Base-by-base conservation (phyloP, 371 early-diverging fungal genomes). In the Blakeslea trispora region DNA sequence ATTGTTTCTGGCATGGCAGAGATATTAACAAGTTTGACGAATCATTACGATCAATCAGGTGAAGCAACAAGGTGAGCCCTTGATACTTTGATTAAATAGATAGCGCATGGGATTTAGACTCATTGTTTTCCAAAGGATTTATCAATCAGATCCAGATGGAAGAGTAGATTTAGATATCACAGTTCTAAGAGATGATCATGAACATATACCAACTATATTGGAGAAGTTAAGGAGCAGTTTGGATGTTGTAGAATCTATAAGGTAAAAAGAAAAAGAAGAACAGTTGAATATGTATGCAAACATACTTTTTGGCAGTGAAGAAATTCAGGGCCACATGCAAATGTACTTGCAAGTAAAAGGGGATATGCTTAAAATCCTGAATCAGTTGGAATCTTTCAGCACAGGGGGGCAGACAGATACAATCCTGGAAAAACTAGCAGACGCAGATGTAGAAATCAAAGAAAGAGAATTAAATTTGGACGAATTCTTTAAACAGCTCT, bases 21-120 rank as follows among this genome's bases (percentile, higher is more conserved):
- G 21, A 76, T 76, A 10, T 45, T 79, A 56, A 72, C 66, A 5
- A 72, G 74, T 51, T 45, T 79, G 23, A 74, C 71, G 5, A 71
- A 76, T 11, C 80, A 79, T 50, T 79, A 74, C 56, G 74, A 72
- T 43, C 80, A 79, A 57, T 57, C 76, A 9, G 72, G 74, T 19
- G 74, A 72, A 35, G 80, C 80, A 6, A 71, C 75, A 10, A 64
- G 71, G 74, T 75, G 49, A 23, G 53, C 8, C 23, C 13, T 15
- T n/a, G 11, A 31, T 3, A 17, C 1, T 6, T 32, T n/a, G 24
- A 28, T 7, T 3, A 28, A 7, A 28, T 5, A 7, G 7, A 28
- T 28, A n/a, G n/a, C n/a, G n/a, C n/a, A n/a, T n/a, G n/a, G n/a
- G n/a, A n/a, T n/a, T n/a, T n/a, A n/a, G n/a, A n/a, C n/a, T n/a